Evolutionary conservation across 2,329 filamentous ascomycete genomes (phyloP), one percentile per base, ranked within the genome.

Genomic region (Akanthomyces lecanii): DNA sequence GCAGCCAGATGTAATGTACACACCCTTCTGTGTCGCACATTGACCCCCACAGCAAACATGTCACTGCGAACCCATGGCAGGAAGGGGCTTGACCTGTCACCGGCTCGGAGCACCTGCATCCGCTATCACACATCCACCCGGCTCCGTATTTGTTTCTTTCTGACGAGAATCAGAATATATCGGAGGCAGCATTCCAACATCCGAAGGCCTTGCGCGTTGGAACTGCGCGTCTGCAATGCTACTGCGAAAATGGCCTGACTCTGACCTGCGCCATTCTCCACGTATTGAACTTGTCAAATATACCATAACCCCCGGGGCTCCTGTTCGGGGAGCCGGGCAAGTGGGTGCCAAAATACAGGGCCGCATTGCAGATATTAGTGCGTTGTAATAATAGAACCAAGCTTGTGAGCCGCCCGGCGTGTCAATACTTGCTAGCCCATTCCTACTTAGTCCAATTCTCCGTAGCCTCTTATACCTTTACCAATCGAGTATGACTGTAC

Each of bases 401-500:
- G 38, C 38, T 40, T 40, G 38, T 16, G 14, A 40, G 14, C 38
- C 10, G 16, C 11, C 14, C 38, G 14, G 38, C 14, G n/a, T 36
- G 33, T 36, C 6, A 36, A 36, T 36, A 11, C 10, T 23, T 47
- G 2, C 44, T 18, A 23, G 57, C 47, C 47, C 33, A 36, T 33
- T 42, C 33, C 36, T 42, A 10, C 2, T 23, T 5, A 1, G 33
- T 12, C 36, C 47, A 42, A 30, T 44, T 52, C 47, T 60, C 57
- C 57, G 57, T 23, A 52, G 47, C 38, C 30, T 51, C 36, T 44
- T 14, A 28, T 42, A 8, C 30, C 36, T 42, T 47, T 11, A 51
- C 56, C 30, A 33, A 59, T 59, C 56, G 56, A 59, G 56, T 51
- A 59, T 60, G 57, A 40, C 47, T 33, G 42, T 60, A 60, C 57